phyloP scores from a whole-genome alignment of 2,329 filamentous ascomycete species.

The Hymenoscyphus albidus region DNA sequence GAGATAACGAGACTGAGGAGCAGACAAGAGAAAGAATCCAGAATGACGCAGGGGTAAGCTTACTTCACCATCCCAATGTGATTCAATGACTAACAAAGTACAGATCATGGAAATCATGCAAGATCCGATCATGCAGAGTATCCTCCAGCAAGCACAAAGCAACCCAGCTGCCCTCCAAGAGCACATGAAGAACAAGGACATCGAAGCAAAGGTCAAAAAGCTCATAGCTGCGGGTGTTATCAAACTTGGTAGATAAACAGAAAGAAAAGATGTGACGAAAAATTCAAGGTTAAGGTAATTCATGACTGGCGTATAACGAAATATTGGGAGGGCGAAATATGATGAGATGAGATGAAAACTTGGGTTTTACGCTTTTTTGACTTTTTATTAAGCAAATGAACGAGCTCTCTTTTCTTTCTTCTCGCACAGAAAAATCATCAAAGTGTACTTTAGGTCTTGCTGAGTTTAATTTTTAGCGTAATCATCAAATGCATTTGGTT shows the following conservation, averaged over 20 bases:
- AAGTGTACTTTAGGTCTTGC: slow-evolving; percentile 25
- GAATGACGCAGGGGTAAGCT: slow-evolving; percentile 79
- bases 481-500: slow-evolving; percentile 4
- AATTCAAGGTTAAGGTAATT: neutral
- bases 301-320: neutral
- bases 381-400: neutral
- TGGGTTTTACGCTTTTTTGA: slow-evolving; percentile 1
- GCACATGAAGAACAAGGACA: slow-evolving; percentile 90
- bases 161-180: slow-evolving; percentile 91
- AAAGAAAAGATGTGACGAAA: slow-evolving; percentile 10
- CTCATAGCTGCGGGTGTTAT: slow-evolving; percentile 91
- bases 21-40: slow-evolving; percentile 89
- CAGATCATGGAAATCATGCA: slow-evolving; percentile 84
- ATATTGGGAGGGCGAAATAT: neutral
- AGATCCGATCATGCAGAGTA: slow-evolving; percentile 96
- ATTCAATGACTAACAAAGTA: slow-evolving; percentile 18
- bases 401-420: neutral
- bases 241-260: slow-evolving; percentile 54
- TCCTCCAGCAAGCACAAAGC: slow-evolving; percentile 91
- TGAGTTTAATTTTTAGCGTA: slow-evolving; percentile 22
- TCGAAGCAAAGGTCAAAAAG: slow-evolving; percentile 80
- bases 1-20: slow-evolving; percentile 93
- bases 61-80: neutral
- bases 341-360: neutral
- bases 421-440: neutral